Base-by-base conservation (phyloP, 2,329 filamentous ascomycete species). In the Epichloe festucae region DNA sequence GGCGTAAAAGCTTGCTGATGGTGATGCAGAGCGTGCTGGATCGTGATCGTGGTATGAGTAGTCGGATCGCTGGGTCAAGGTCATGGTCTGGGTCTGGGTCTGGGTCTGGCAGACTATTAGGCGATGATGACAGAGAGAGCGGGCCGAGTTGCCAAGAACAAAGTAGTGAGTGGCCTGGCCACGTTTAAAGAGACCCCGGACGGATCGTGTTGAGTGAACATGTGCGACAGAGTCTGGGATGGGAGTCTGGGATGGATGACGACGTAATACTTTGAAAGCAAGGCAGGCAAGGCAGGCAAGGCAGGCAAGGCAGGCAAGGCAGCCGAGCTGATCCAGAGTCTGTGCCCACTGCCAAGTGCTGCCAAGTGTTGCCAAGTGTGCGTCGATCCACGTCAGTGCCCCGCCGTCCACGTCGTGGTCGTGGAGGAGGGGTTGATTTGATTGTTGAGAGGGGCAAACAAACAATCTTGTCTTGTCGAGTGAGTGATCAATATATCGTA, bases 1-100 rank as follows among this genome's bases (percentile, higher is more conserved):
- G 63, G 91, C 91, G 74, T 58, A 55, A 43, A 52, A 57, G 49
- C 56, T 58, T 36, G 44, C 43, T 4, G 56, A 57, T n/a, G 56
- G 56, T 17, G 56, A 58, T 21, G 55, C 39, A 31, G 55, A 41
- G 19, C 46, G 51, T 44, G 40, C 49, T 14, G 42, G 31, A 46
- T 45, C 19, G 17, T 43, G 31, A 46, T 45, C 19, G 17, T 43
- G 27, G 42, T 17, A 31, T 19, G 48, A n/a, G 36, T 17, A 45
- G 38, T 42, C 41, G 8, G 47, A 21, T 34, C 31, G 43, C 34
- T 14, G 44, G 11, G 40, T 46, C 47, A 46, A 23, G 34, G 53
- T 50, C 53, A 52, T 52, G 50, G 39, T 46, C 41, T 35, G 27
- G 27, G 27, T 31, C 27, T 10, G 27, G 27, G 19, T n/a, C 11